These are phyloP conservation scores for Pythium rhizo-oryzae DNA, from an alignment of 352 stramenopile genomes.

Conservation along the genomic window DNA sequence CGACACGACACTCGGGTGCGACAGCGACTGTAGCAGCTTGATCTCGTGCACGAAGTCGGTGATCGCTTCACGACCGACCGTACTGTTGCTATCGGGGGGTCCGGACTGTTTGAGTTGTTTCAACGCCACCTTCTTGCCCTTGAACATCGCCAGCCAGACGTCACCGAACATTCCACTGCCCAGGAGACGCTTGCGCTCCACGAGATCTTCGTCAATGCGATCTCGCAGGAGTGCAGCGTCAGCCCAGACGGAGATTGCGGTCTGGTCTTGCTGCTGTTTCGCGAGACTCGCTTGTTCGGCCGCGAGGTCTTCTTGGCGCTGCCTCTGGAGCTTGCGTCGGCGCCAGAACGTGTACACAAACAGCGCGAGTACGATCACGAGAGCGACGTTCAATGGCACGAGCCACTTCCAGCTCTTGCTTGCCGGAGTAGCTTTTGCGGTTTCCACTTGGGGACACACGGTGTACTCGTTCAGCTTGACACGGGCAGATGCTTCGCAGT, in stretches of 20 bases:
- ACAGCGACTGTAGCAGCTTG: no score
- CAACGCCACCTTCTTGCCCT: no score
- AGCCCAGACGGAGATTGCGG: constrained; percentile 8
- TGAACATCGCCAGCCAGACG: constrained; percentile 34
- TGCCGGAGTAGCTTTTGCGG: no score
- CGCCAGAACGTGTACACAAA: background rate
- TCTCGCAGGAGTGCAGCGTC: constrained; percentile 14
- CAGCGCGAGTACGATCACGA: background rate
- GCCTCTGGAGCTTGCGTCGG: constrained; percentile 4
- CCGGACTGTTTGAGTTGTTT: no score
- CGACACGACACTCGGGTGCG: no score
- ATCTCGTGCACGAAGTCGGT: no score
- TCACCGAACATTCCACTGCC: constrained; percentile 31
- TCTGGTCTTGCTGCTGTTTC: background rate
- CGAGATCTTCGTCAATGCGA: constrained; percentile 13
- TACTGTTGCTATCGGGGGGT: no score
- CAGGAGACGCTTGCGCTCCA: constrained; percentile 9
- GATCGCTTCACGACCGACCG: no score
- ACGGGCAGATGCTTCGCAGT: background rate
- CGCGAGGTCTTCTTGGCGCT: background rate
- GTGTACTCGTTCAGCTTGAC: background rate
- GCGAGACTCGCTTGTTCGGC: background rate
- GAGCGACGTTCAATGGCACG: background rate
- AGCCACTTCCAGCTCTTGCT: background rate
- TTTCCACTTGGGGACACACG: background rate